Conservation (phyloP, 129 eudicot genomes). For the Calendula officinalis region DNA sequence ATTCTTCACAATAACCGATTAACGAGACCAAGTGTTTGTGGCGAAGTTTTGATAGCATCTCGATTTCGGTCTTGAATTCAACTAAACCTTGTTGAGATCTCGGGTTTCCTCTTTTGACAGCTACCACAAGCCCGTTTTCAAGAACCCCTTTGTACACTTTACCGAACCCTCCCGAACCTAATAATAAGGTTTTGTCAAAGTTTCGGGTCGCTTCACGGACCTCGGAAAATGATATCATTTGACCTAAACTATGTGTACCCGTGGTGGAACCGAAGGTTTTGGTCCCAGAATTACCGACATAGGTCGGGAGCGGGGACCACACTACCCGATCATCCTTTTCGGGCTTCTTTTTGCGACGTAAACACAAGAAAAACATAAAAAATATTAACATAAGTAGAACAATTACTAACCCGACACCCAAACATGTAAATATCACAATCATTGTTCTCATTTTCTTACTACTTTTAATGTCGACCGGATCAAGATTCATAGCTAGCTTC, state of each 20-base stretch:
- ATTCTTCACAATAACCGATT: slow-evolving; percentile 52
- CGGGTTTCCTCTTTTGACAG: slow-evolving; percentile 48
- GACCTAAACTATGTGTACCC: slow-evolving; percentile 33
- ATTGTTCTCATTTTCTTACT: slow-evolving; percentile 19
- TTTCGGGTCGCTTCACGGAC: slow-evolving; percentile 49
- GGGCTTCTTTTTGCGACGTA: slow-evolving; percentile 34
- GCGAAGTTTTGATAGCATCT: slow-evolving; percentile 53
- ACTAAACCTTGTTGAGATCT: slow-evolving; percentile 50
- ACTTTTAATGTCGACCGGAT: slow-evolving; percentile 10
- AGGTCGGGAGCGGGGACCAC: slow-evolving; percentile 39
- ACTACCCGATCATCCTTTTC: slow-evolving; percentile 7
- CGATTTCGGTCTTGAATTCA: slow-evolving; percentile 53
- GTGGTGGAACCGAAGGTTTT: slow-evolving; percentile 39
- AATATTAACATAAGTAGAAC: slow-evolving; percentile 28
- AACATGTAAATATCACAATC: slow-evolving; percentile 30
- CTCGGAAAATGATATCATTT: slow-evolving; percentile 44
- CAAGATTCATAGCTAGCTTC: slow-evolving; percentile 21
- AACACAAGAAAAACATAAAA: slow-evolving; percentile 27
- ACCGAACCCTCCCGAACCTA: slow-evolving; percentile 57
- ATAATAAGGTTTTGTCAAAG: slow-evolving; percentile 39
- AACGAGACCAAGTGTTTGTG: slow-evolving; percentile 52
- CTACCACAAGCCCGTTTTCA: slow-evolving; percentile 41
- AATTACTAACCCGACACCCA: slow-evolving; percentile 34
- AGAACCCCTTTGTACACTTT: slow-evolving; percentile 54
- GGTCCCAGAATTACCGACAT: slow-evolving; percentile 39